Evolutionary conservation across 495 filamentous ascomycete species (phyloP).

Genomic region (Talaromyces nanjingensis): DNA sequence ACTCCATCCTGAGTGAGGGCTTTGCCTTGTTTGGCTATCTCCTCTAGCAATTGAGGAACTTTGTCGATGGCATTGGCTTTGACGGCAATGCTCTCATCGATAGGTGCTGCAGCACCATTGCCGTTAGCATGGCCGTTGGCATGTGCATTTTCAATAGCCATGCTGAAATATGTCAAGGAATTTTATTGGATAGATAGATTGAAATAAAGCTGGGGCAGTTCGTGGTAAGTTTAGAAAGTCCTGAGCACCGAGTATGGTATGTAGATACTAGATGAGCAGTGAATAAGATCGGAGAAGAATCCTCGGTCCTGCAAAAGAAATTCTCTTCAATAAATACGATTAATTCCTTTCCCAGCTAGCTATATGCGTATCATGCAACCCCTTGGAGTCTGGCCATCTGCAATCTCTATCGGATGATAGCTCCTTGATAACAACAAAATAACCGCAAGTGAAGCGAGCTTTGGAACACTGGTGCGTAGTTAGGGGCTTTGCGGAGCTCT

Average conservation of each 20-base stretch:
- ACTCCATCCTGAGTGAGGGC: conserved; percentile 12
- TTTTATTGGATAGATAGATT: not conserved
- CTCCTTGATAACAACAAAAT: not conserved
- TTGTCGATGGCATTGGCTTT: conserved; percentile 20
- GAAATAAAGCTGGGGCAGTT: not conserved
- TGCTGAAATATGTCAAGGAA: not conserved
- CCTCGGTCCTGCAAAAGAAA: not conserved
- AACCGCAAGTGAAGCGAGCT: not conserved
- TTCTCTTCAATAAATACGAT: not conserved
- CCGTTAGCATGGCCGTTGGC: conserved; percentile 1
- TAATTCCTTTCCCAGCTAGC: not conserved
- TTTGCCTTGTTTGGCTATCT: conserved; percentile 17
- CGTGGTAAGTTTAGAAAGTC: not conserved
- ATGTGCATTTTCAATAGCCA: conserved; percentile 1
- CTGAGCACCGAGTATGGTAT: not conserved
- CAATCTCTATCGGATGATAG: not conserved
- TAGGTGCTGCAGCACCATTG: not conserved
- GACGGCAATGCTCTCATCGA: conserved; percentile 16
- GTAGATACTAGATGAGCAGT: not conserved
- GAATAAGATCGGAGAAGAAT: not conserved
- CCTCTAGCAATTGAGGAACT: conserved; percentile 20
- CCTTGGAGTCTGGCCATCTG: not conserved
- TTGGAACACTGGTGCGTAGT: not conserved
- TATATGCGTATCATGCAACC: not conserved
- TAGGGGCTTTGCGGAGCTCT: not conserved